phyloP scores from a whole-genome alignment of 1,284 basidiomycete species.

The Fomitiporia mediterranea region DNA sequence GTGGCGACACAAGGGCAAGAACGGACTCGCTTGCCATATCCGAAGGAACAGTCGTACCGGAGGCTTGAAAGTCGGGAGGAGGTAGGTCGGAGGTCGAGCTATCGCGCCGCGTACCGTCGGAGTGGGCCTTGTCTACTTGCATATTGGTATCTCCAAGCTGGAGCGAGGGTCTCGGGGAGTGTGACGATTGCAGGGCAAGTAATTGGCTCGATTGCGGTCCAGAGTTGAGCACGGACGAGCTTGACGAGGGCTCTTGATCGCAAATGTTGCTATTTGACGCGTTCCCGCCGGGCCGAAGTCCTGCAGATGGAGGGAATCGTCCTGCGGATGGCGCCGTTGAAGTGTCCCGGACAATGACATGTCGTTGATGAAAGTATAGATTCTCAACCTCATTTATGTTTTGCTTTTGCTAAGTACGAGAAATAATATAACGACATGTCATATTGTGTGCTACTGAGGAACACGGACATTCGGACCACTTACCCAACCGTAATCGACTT shows the following conservation, averaged over 20 bases:
- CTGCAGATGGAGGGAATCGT: background rate
- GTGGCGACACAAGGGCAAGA: background rate
- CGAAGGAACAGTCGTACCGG: background rate
- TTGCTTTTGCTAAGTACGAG: conserved; percentile 74
- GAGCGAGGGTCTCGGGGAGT: conserved; percentile 4
- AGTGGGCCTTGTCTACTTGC: background rate
- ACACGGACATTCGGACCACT: conserved; percentile 26
- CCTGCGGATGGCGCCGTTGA: background rate
- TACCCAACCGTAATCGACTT: conserved; percentile 80
- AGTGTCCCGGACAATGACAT: conserved; percentile 26
- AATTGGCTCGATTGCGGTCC: background rate
- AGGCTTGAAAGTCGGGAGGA: background rate
- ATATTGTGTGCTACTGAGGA: background rate
- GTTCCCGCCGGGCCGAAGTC: background rate
- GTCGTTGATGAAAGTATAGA: conserved; percentile 68
- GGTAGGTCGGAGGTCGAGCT: background rate
- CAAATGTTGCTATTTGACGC: background rate
- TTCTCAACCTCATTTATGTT: conserved; percentile 75
- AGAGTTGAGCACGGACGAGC: conserved; percentile 1
- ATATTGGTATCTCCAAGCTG: background rate
- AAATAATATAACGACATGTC: conserved; percentile 1
- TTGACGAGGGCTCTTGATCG: conserved; percentile 14
- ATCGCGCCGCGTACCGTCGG: background rate
- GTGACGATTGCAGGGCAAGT: conserved; percentile 17
- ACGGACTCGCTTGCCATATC: background rate